Evolutionary conservation across 805 yeast genomes (phyloP).

Genomic region (Nakazawaea molendinolei): DNA sequence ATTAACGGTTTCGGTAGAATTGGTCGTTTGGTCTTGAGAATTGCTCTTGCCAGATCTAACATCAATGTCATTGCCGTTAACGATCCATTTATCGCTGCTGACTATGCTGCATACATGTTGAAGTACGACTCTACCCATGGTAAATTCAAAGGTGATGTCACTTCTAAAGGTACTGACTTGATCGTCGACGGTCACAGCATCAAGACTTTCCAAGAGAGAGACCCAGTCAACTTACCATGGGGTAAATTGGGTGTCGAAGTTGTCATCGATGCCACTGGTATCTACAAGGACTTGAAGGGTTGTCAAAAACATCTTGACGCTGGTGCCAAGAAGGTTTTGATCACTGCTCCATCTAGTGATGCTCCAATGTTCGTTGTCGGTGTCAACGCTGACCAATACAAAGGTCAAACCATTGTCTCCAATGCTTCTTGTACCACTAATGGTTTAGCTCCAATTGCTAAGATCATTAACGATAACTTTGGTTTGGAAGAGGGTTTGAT

Average conservation of each 20-base stretch:
- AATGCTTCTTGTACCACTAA: conserved; percentile 73
- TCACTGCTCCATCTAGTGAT: conserved; percentile 66
- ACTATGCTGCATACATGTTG: conserved; percentile 70
- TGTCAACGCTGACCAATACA: conserved; percentile 58
- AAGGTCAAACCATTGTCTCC: conserved; percentile 53
- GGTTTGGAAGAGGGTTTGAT: conserved; percentile 70
- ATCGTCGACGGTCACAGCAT: conserved; percentile 46
- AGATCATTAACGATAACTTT: conserved; percentile 57
- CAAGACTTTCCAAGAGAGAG: conserved; percentile 55
- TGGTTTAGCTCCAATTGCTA: conserved; percentile 71
- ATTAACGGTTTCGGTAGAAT: conserved; percentile 73
- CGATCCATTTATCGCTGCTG: conserved; percentile 63
- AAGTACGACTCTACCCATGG: conserved; percentile 73
- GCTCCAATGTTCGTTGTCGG: conserved; percentile 73
- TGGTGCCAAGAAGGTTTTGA: conserved; percentile 69
- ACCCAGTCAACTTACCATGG: conserved; percentile 67
- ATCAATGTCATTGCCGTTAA: conserved; percentile 60
- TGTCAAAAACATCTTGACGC: conserved; percentile 65
- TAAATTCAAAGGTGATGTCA: conserved; percentile 51
- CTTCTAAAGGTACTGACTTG: conserved; percentile 43
- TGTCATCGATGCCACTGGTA: conserved; percentile 69
- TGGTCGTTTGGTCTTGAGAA: conserved; percentile 63
- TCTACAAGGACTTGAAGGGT: conserved; percentile 58
- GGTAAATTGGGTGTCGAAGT: conserved; percentile 53
- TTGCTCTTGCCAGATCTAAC: conserved; percentile 48